Conservation (phyloP, 371 early-diverging fungal species). For the Mortierella sp. region DNA sequence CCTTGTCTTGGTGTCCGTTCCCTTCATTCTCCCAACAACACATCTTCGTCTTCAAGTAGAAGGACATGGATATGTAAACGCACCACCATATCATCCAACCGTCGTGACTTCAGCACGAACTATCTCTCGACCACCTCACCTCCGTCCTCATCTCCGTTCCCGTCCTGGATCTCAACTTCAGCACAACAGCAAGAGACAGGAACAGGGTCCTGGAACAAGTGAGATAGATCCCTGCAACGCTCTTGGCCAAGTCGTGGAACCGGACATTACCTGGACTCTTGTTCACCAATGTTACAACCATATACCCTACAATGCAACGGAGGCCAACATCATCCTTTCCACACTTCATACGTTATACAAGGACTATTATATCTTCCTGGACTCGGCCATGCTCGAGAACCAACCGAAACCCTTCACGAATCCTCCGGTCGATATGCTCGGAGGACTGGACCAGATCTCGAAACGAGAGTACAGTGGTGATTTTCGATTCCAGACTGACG, state of each 20-base stretch:
- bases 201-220: not conserved
- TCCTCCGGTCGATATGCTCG: slow-evolving; percentile 29
- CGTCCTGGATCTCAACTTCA: no score
- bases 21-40: no score
- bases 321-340: slow-evolving; percentile 28
- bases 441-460: slow-evolving; percentile 17
- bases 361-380: slow-evolving; percentile 50
- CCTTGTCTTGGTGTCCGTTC: no score
- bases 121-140: no score
- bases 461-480: slow-evolving; percentile 10
- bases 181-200: not conserved
- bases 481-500: slow-evolving; percentile 29
- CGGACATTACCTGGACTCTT: slow-evolving; percentile 19
- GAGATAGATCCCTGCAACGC: slow-evolving; percentile 25
- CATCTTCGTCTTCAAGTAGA: no score
- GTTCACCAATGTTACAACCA: slow-evolving; percentile 28
- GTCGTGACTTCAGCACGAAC: no score
- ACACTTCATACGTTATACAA: slow-evolving; percentile 31
- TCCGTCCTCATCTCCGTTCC: no score
- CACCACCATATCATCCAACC: no score
- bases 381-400: slow-evolving; percentile 20
- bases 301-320: slow-evolving; percentile 34
- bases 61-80: no score
- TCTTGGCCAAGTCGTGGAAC: slow-evolving; percentile 17
- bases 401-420: slow-evolving; percentile 43